phyloP scores from a whole-genome alignment of 352 stramenopile species.

The Phytophthora macrochlamydospora region DNA sequence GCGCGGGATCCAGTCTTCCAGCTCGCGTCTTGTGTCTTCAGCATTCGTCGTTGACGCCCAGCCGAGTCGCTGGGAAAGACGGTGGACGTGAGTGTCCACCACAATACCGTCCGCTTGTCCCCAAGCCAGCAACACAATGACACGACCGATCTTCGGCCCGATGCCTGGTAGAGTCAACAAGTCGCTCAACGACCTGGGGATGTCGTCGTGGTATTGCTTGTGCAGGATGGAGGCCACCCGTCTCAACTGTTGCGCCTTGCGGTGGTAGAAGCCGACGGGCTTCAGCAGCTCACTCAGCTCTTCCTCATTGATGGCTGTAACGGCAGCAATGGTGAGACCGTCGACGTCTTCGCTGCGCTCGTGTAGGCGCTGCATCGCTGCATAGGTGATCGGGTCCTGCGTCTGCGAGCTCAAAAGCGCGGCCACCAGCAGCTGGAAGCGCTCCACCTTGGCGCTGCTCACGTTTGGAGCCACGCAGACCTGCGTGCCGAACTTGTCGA shows the following conservation, averaged over 20 bases:
- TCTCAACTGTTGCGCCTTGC: conserved; percentile 73
- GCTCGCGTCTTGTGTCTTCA: conserved; percentile 55
- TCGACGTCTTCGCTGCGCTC: conserved; percentile 26
- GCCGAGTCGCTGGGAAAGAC: conserved; percentile 62
- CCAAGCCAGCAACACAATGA: conserved; percentile 72
- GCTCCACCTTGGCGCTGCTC: conserved; percentile 30
- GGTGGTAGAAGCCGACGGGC: conserved; percentile 76
- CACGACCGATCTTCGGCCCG: conserved; percentile 75
- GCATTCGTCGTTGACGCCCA: conserved; percentile 39
- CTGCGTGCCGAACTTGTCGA: conserved; percentile 75
- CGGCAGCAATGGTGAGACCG: conserved; percentile 55
- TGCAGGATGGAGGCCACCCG: conserved; percentile 50
- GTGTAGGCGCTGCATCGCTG: conserved; percentile 75
- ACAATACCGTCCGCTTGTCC: conserved; percentile 65
- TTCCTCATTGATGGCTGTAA: conserved; percentile 37
- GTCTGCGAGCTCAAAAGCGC: conserved; percentile 80
- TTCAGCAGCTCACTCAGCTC: conserved; percentile 56
- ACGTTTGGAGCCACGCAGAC: conserved; percentile 47
- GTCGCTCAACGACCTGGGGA: conserved; percentile 49
- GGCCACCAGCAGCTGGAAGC: conserved; percentile 71
- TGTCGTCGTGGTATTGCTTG: conserved; percentile 43
- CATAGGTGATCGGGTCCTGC: conserved; percentile 68
- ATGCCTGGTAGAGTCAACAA: conserved; percentile 64
- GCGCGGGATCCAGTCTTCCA: conserved; percentile 71
- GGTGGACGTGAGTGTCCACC: conserved; percentile 84